phyloP scores from a whole-genome alignment of 2,329 filamentous ascomycete genomes.

The Colletotrichum acutatum region DNA sequence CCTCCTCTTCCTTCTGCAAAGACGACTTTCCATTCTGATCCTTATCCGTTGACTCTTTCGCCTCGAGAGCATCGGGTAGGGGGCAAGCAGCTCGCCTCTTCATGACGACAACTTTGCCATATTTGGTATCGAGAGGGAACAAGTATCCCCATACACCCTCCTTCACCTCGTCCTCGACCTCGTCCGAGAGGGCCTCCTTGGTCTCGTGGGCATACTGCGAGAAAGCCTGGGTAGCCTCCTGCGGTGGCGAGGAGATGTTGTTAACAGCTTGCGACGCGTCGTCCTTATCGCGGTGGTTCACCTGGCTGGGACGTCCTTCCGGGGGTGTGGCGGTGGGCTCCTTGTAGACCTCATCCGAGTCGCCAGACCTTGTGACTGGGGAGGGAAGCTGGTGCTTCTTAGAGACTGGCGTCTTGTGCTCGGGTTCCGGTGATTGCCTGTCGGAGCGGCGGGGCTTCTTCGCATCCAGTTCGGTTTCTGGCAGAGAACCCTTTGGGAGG shows the following conservation, averaged over 20 bases:
- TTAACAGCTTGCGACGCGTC: conserved; percentile 54
- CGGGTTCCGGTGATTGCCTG: conserved; percentile 68
- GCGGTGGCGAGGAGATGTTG: conserved; percentile 68
- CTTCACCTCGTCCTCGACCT: conserved; percentile 83
- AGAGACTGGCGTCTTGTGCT: conserved; percentile 68
- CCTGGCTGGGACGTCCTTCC: conserved; percentile 66
- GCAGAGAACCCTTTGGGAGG: conserved; percentile 69
- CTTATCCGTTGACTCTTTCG: conserved; percentile 49
- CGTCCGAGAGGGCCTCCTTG: conserved; percentile 77
- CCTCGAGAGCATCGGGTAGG: conserved; percentile 58
- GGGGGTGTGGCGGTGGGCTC: conserved; percentile 79
- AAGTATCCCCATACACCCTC: conserved; percentile 98
- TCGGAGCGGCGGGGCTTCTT: conserved; percentile 89
- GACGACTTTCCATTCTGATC: conserved; percentile 58
- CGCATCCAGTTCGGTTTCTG: conserved; percentile 71
- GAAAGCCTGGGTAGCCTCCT: conserved; percentile 66
- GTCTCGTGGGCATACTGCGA: conserved; percentile 79
- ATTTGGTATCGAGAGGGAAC: conserved; percentile 79
- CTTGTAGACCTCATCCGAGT: conserved; percentile 66
- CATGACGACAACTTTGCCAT: conserved; percentile 76
- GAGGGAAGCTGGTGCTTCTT: conserved; percentile 81
- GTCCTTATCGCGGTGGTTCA: conserved; percentile 61
- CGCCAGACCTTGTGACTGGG: conserved; percentile 73
- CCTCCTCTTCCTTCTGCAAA: conserved; percentile 64
- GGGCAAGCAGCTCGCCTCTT: conserved; percentile 79